phyloP scores from a whole-genome alignment of 2,329 filamentous ascomycete genomes.

The Elsinoe australis region DNA sequence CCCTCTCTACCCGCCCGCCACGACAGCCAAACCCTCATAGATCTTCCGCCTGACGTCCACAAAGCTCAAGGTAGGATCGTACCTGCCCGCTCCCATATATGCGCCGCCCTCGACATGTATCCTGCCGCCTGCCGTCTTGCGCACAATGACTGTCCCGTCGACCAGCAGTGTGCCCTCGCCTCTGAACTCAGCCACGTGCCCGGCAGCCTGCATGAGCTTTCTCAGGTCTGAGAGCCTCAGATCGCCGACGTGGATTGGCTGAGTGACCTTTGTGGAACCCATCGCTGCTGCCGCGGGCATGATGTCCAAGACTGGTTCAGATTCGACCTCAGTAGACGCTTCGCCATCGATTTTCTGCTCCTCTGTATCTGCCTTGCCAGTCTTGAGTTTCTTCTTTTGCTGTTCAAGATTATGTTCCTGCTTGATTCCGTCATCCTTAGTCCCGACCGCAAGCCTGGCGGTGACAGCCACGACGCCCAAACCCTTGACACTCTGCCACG shows the following conservation, averaged over 20 bases:
- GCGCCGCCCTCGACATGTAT: slow-evolving; percentile 81
- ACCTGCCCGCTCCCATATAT: slow-evolving; percentile 36
- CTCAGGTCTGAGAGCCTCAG: slow-evolving; percentile 80
- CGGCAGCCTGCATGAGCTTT: slow-evolving; percentile 70
- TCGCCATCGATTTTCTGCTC: slow-evolving; percentile 26
- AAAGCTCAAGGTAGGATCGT: slow-evolving; percentile 49
- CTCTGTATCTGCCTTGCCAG: slow-evolving; percentile 41
- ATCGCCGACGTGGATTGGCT: slow-evolving; percentile 91
- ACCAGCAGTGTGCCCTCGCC: slow-evolving; percentile 89
- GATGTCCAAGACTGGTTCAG: slow-evolving; percentile 49
- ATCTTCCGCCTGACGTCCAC: slow-evolving; percentile 84
- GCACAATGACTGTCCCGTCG: slow-evolving; percentile 77
- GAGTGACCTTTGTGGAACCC: slow-evolving; percentile 57
- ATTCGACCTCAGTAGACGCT: slow-evolving; percentile 10
- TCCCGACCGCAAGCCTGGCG: slow-evolving; percentile 49
- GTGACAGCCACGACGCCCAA: slow-evolving; percentile 90
- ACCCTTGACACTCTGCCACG: slow-evolving; percentile 89
- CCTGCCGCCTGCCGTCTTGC: slow-evolving; percentile 77
- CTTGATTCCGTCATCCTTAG: slow-evolving; percentile 35
- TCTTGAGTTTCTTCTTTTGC: slow-evolving; percentile 48
- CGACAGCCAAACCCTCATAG: slow-evolving; percentile 87
- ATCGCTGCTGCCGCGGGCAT: slow-evolving; percentile 57
- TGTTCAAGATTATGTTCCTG: slow-evolving; percentile 31
- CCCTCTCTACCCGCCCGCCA: slow-evolving; percentile 56
- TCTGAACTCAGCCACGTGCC: slow-evolving; percentile 83